Evolutionary conservation across 352 stramenopile genomes (phyloP), one percentile per base, ranked within the genome.

Genomic region (Phytophthora sojae): DNA sequence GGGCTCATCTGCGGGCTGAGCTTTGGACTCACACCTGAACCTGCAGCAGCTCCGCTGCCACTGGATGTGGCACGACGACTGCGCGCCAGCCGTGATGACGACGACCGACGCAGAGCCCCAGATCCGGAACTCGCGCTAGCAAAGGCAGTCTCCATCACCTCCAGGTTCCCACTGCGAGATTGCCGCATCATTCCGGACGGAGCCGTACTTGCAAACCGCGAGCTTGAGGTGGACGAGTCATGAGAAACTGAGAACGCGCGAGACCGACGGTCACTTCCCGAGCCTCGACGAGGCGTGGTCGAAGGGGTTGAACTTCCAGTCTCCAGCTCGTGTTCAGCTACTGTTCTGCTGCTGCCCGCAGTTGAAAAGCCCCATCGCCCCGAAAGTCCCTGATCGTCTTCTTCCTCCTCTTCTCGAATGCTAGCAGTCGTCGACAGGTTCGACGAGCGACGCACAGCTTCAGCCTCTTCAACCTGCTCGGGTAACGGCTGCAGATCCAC

Each of bases 1-100:
- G 86, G 86, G 51, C 86, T 93, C 79, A 91, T 86, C 63, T 92
- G 85, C 9, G 85, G 85, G 26, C 85, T 92, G 30, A 89, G 62
- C 49, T 83, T 89, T 3, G 82, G 81, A 64, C 85, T 92, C 11
- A 51, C 83, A 2, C 67, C 67, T 35, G 61, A 58, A 23, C 59
- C 45, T 25, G 75, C 59, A 30, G 79, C 71, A 15, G 11, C 35
- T 11, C 64, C 72, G 49, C 59, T 70, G 3, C 79, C 82, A 29
- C 82, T 90, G 14, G 85, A 89, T 8, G 79, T 90, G 9, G 80
- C 71, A 1, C 80, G 81, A n/a, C 83, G 79, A 67, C 81, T 88
- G 35, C 81, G 65, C 11, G 75, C 83, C 39, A 91, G 74, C n/a
- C 83, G 81, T 39, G 74, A 83, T 45, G 72, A 76, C 25, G 79